These are phyloP conservation scores for Brassica cretica DNA, from an alignment of 345 rosid genomes.

Conservation along the genomic window DNA sequence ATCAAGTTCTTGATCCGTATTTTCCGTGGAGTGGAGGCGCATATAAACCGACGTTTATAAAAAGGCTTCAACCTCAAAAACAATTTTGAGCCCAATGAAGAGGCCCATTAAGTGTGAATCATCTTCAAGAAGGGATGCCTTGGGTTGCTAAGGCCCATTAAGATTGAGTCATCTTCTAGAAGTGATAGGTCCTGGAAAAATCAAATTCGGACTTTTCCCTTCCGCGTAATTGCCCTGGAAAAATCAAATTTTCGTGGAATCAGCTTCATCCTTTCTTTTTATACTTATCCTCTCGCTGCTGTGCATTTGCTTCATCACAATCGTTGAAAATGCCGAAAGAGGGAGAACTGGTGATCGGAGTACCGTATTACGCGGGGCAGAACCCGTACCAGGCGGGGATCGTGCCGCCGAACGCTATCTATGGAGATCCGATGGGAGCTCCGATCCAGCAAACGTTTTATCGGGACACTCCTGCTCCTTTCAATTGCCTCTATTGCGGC, in stretches of 20 bases:
- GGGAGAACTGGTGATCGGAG: constrained; percentile 63
- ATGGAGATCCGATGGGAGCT: constrained; percentile 69
- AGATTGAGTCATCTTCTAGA: neutral
- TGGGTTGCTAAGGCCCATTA: neutral
- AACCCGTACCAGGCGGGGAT: constrained; percentile 76
- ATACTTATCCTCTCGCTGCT: neutral
- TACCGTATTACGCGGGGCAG: constrained; percentile 61
- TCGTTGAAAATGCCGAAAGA: constrained; percentile 50
- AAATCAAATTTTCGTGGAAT: neutral
- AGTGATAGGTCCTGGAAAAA: neutral
- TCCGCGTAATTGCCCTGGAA: constrained; percentile 21
- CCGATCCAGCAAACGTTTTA: constrained; percentile 86
- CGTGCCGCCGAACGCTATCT: constrained; percentile 72
- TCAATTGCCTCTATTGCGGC: constrained; percentile 75
- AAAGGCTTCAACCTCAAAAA: neutral
- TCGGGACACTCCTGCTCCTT: constrained; percentile 95
- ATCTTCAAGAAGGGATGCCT: neutral
- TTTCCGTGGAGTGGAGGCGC: neutral
- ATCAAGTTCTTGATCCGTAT: neutral
- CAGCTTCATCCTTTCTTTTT: neutral
- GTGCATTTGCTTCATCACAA: neutral
- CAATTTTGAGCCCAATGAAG: neutral
- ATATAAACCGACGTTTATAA: neutral
- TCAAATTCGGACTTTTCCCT: constrained; percentile 23
- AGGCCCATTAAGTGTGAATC: neutral